Evolutionary conservation across 2,329 filamentous ascomycete species (phyloP), one percentile per base, ranked within the genome.

Genomic region (Aspergillus fumigatiaffinis): DNA sequence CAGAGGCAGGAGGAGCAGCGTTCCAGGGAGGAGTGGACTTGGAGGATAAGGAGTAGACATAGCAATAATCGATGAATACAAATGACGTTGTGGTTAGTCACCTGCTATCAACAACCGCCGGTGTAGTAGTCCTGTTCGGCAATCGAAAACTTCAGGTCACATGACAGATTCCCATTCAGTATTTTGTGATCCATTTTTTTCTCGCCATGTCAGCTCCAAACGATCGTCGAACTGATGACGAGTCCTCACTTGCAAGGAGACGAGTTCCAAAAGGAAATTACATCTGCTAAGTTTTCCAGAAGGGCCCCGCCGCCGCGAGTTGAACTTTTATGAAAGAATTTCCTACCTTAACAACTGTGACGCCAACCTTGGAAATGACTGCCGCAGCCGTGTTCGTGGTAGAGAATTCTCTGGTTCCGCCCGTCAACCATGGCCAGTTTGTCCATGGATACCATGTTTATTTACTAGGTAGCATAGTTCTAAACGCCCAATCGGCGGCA

Each of bases 1-100:
- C 66, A 29, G 63, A 69, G 44, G 76, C 76, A 35, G 76, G 76
- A 44, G 73, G 74, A 28, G 64, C 59, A 23, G 61, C 68, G 5
- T 74, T 74, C 44, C 60, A 69, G 12, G 65, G 67, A 9, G 69
- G 70, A 14, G 70, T 71, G 14, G 70, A 72, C 38, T 51, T 71
- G 52, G 59, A 67, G 58, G 56, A 58, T 21, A 12, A 23, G 25
- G 48, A 50, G 26, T 50, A 20, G 48, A 25, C 20, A 35, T 35
- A 12, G 14, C 32, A 17, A 17, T 35, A 35, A 3, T 35, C 5
- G 5, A 35, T 17, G 14, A 35, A 35, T 17, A 6, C 32, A 6
- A 38, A 17, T 17, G 3, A 8, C 14, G 2, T 17, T 38, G 32
- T 5, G 17, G 32, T 38, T 38, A 17, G 17, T 17, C 32, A 8